Evolutionary conservation across 1,284 basidiomycete genomes (phyloP).

Genomic region (Trichosporon faecale): DNA sequence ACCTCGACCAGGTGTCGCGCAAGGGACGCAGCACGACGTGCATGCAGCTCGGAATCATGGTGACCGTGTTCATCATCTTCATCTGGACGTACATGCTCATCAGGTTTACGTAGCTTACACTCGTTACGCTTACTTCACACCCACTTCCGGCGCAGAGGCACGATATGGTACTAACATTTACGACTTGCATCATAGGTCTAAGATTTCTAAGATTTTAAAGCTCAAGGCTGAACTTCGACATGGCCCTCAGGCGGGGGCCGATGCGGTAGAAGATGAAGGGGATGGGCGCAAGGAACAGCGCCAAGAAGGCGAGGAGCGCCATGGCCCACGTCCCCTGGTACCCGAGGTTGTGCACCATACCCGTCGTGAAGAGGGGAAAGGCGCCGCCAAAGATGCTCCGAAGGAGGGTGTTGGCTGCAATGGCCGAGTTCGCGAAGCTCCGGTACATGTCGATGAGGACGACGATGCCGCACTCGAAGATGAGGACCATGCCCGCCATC

Average conservation of each 20-base stretch:
- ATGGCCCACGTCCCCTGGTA: conserved; percentile 24
- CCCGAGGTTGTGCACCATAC: conserved; percentile 30
- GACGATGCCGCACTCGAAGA: conserved; percentile 28
- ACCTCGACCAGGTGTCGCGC: conserved; percentile 43
- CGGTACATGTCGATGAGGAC: conserved; percentile 28
- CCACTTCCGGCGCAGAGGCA: neutral
- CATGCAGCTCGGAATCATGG: conserved; percentile 46
- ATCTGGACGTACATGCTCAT: conserved; percentile 54
- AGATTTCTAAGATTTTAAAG: conserved; percentile 12
- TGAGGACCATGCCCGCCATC: conserved; percentile 29
- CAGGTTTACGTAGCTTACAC: conserved; percentile 41
- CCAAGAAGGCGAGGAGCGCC: conserved; percentile 23
- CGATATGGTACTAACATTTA: neutral
- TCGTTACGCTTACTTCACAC: neutral
- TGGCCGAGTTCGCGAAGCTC: conserved; percentile 28
- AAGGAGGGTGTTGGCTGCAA: conserved; percentile 31
- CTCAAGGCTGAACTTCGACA: conserved; percentile 20
- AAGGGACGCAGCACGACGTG: conserved; percentile 51
- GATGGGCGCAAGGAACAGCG: conserved; percentile 23
- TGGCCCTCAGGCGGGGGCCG: conserved; percentile 18
- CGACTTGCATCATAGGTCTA: neutral
- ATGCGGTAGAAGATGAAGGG: conserved; percentile 22
- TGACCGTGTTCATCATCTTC: conserved; percentile 48
- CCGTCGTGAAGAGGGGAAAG: conserved; percentile 29
- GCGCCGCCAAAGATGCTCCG: conserved; percentile 24